Base-by-base conservation (phyloP, 129 eudicot species). In the Pulicaria dysenterica region DNA sequence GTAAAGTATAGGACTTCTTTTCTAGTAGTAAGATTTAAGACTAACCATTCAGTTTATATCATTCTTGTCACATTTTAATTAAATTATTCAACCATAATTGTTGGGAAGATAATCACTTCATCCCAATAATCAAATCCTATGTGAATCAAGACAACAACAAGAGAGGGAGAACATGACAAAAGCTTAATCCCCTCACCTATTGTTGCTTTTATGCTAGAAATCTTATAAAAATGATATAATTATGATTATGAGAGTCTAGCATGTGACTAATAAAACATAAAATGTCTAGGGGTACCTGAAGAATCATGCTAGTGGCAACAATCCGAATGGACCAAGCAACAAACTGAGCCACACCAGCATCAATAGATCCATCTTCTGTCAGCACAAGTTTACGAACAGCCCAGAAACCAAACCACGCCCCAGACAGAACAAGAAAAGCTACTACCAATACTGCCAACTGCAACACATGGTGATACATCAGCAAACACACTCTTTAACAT, bases 391-490 rank as follows among this genome's bases (percentile, higher is more conserved):
- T 95, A 79, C 91, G 96, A 56, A 95, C 99, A 69, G 76, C 89
- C 99, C 97, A 95, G 60, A 88, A 95, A 40, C 99, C 99, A 83
- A 90, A 78, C 96, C 97, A 90, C 60, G 99, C 96, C 56, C 99
- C 99, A 83, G 79, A 44, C 45, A 95, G 80, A 66, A 77, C 73
- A 83, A 95, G 66, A 77, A 90, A 86, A 55, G 82, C 84, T 68
- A 85, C 31, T 64, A 88, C 66, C 67, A 91, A 86, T 73, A 80
- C 73, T 67, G 84, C 86, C 60, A 95, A 75, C 99, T 95, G 89
- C 81, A 80, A 17, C 58, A 82, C 60, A 74, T n/a, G 55, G 45
- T 19, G 67, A 60, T 46, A 46, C 19, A 62, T 53, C 59, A 64
- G 68, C 55, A 51, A 63, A 34, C 62, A 46, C 40, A 31, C 16